Percentiles rank a stretch among this genome's conserved stretches.
Conservation (phyloP, 768 basidiomycete species). For the Gloeostereum incarnatum region DNA sequence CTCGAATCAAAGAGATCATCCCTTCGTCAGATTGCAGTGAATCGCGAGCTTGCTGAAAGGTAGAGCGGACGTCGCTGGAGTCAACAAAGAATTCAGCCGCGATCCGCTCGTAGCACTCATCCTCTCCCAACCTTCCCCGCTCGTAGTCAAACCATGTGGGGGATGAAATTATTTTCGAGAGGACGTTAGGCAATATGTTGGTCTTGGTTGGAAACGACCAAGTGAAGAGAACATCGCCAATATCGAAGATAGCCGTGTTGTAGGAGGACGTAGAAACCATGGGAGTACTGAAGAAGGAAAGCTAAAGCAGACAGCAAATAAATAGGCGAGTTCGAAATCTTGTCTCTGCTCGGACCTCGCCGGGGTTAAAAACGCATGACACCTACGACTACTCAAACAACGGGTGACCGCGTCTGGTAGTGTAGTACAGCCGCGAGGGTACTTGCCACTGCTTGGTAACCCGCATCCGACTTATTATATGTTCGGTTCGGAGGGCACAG, state of each 20-base stretch:
- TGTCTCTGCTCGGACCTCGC: too few species aligned
- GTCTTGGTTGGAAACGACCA: conserved; percentile 42
- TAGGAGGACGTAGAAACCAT: conserved; percentile 2
- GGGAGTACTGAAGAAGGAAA: too few species aligned
- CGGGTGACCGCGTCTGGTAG: too few species aligned
- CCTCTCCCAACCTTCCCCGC: conserved; percentile 31
- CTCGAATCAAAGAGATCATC: conserved; percentile 35
- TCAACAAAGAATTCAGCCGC: conserved; percentile 28
- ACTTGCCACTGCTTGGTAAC: too few species aligned
- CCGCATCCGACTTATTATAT: too few species aligned
- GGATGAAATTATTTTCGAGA: conserved; percentile 32
- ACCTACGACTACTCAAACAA: too few species aligned
- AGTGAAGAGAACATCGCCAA: conserved; percentile 47
- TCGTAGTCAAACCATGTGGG: conserved; percentile 49
- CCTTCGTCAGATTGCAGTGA: conserved; percentile 34
- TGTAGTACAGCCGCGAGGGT: too few species aligned
- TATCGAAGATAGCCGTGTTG: conserved; percentile 38
- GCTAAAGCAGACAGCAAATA: too few species aligned
- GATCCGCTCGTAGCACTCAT: conserved; percentile 31
- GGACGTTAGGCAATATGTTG: conserved; percentile 26
- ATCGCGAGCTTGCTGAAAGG: conserved; percentile 38
- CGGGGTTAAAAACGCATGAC: too few species aligned
- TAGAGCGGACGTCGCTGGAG: conserved; percentile 27
- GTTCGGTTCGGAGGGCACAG: too few species aligned
- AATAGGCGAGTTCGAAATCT: too few species aligned